Evolutionary conservation across 2,329 filamentous ascomycete genomes (phyloP), one percentile per base, ranked within the genome.

Genomic region (Lachnum nothofagi): DNA sequence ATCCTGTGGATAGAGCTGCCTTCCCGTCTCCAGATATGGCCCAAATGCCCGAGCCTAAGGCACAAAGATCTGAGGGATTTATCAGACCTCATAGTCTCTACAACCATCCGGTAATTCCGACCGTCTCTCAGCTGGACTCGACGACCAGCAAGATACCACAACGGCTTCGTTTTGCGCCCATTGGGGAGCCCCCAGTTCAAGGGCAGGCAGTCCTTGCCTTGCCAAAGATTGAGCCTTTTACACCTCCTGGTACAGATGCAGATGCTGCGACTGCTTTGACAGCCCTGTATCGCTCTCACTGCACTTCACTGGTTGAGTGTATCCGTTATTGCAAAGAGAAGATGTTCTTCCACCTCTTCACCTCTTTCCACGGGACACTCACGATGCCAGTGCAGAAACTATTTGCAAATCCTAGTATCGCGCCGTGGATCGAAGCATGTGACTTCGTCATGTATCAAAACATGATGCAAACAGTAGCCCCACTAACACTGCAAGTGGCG

Each of bases 321-420:
- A 90, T 98, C 53, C 86, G 93, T 24, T 97, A 88, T 67, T 96
- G 91, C 75, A 94, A 93, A 64, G 89, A 96, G 68, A 95, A 95
- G 70, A 91, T 90, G 5, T 95, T 98, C 67, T 95, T 95, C 66
- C 88, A 94, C 57, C 79, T 96, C 14, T 95, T 94, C 66, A 91
- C 87, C 5, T 93, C 91, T 1, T 97, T 98, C 67, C 89, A 95
- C 63, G 93, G 93, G 47, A 97, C 91, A 2, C 79, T 98, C 61
- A 98, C 93, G 0, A 94, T 96, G 68, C 93, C 93, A 5, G 91
- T 97, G 3, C 90, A 96, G 67, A 96, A 94, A 67, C 72, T 98
- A 2, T 86, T 98, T 61, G 83, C 83, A 12, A 82, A 95, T 62
- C 82, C 86, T 2, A 83, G 83, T 47, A 73, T 97, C 47, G 88